Evolutionary conservation across 352 stramenopile genomes (phyloP), one percentile per base, ranked within the genome.

Genomic region (Phytophthora hybrid): DNA sequence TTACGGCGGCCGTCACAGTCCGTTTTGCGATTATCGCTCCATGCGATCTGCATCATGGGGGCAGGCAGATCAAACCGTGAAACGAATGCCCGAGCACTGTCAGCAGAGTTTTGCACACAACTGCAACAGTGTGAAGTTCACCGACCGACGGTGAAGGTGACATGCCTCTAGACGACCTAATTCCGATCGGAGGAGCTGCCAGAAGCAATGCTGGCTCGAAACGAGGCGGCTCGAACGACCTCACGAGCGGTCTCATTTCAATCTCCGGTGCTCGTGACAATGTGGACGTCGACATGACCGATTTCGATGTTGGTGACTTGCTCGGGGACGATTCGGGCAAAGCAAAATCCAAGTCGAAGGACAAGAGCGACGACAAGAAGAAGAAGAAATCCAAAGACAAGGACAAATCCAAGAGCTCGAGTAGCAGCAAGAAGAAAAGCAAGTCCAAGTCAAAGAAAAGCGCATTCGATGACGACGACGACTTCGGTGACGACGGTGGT

Each of bases 191-290:
- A 41, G 69, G 63, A 3, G 52, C 54, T 4, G 39, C 66, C 34
- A 65, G 61, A 44, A 60, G 63, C 32, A 84, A 55, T 32, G 51
- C 8, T 3, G 34, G 51, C 1, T 57, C 54, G 26, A 76, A 70
- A 31, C 63, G 67, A 49, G 29, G 47, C 2, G 54, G 44, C 6
- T 23, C 66, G 14, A 86, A 65, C 10, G 79, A 91, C 31, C 76
- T 92, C 39, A 93, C 84, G 1, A 71, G 84, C 49, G 87, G 87
- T 0, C 73, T 92, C 31, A 91, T 93, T 62, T 89, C 83, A 9
- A 83, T 93, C 49, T 69, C 59, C 16, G 59, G 58, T 32, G 31
- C 56, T 58, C 60, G 76, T 26, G 66, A 67, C 46, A 77, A 75
- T 63, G 69, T 70, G n/a, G 82, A 88, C 61, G 62, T 85, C 29